phyloP scores from a whole-genome alignment of 2,329 filamentous ascomycete genomes.

The Colletotrichum tropicicola region DNA sequence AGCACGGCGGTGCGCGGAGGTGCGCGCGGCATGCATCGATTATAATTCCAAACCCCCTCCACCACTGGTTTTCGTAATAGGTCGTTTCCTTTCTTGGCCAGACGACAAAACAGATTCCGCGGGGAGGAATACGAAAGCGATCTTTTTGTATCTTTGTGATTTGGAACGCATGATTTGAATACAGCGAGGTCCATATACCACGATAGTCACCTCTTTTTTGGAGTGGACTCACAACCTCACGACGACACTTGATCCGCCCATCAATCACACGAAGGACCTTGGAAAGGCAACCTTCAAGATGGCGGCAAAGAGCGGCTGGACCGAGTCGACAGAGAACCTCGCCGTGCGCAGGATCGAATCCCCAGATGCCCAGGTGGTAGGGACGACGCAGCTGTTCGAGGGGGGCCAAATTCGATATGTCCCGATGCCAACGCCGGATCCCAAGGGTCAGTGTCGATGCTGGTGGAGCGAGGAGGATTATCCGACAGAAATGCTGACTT shows the following conservation, averaged over 20 bases:
- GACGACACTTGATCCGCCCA: background rate
- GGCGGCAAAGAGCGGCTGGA: constrained; percentile 29
- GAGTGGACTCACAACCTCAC: background rate
- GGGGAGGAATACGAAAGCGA: constrained; percentile 25
- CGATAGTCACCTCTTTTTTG: background rate
- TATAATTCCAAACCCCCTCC: constrained; percentile 26
- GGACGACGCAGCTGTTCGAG: constrained; percentile 36
- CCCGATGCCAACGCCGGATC: constrained; percentile 41
- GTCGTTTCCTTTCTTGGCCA: background rate
- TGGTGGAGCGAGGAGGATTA: background rate
- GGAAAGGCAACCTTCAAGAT: constrained; percentile 19
- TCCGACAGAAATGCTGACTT: background rate
- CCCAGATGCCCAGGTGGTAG: constrained; percentile 35
- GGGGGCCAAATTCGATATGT: constrained; percentile 32
- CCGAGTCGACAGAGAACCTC: constrained; percentile 34
- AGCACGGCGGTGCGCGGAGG: background rate
- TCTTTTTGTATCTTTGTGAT: background rate
- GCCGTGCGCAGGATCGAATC: constrained; percentile 30
- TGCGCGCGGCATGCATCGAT: constrained; percentile 1
- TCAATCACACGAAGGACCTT: background rate
- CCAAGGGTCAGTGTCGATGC: constrained; percentile 35
- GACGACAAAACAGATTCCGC: constrained; percentile 6
- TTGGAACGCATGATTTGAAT: background rate
- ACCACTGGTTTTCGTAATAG: background rate
- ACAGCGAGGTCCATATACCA: background rate